phyloP scores from a whole-genome alignment of 495 filamentous ascomycete species.

The Jackrogersella minutella region DNA sequence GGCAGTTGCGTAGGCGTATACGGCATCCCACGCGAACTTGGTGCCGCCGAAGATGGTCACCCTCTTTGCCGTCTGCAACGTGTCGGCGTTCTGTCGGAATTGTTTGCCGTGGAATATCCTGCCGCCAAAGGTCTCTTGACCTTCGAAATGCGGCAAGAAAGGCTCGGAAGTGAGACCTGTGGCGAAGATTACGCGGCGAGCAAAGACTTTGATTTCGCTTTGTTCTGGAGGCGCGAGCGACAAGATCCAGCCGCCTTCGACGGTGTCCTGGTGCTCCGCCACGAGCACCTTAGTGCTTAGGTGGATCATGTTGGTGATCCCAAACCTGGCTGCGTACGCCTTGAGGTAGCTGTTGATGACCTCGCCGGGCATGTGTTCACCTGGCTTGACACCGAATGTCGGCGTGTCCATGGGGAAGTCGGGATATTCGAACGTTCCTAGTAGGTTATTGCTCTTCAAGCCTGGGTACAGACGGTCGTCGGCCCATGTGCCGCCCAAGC shows the following conservation, averaged over 20 bases:
- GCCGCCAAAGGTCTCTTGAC: slow-evolving; percentile 46
- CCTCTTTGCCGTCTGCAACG: slow-evolving; percentile 45
- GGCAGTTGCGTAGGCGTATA: slow-evolving; percentile 67
- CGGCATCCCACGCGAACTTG: slow-evolving; percentile 79
- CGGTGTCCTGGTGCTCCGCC: slow-evolving; percentile 54
- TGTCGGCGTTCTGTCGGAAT: slow-evolving; percentile 48
- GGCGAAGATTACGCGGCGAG: slow-evolving; percentile 39
- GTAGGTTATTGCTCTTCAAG: slow-evolving; percentile 65
- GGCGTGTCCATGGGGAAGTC: slow-evolving; percentile 74
- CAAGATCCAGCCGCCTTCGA: slow-evolving; percentile 47
- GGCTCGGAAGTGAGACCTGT: slow-evolving; percentile 45
- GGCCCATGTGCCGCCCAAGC: slow-evolving; percentile 75
- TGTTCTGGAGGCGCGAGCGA: slow-evolving; percentile 36
- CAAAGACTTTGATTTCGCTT: slow-evolving; percentile 34
- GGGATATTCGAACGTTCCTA: slow-evolving; percentile 73
- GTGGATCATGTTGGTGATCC: slow-evolving; percentile 59
- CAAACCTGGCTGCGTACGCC: slow-evolving; percentile 64
- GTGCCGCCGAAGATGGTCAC: slow-evolving; percentile 71
- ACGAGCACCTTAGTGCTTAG: slow-evolving; percentile 61
- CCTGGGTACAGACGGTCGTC: slow-evolving; percentile 69
- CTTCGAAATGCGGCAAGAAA: slow-evolving; percentile 44
- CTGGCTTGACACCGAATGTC: slow-evolving; percentile 65
- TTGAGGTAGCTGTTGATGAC: slow-evolving; percentile 69
- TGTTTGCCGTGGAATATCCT: slow-evolving; percentile 71
- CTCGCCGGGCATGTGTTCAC: slow-evolving; percentile 71